These are phyloP conservation scores for Paramecium pentaurelia DNA, from an alignment of 73 alveolate species.

Conservation along the genomic window DNA sequence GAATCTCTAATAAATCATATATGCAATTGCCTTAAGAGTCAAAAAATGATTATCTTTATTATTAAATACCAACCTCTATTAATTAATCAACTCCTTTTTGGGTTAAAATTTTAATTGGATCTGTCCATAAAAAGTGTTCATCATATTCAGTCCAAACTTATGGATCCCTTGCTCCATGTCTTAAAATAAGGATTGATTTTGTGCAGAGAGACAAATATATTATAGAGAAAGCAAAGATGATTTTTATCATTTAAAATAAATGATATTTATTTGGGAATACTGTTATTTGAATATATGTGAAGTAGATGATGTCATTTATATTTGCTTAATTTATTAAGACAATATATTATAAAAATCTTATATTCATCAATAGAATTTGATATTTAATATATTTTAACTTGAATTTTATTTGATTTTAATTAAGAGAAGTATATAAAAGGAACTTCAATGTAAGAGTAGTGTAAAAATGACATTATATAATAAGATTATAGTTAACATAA, in stretches of 20 bases:
- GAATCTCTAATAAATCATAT: background rate
- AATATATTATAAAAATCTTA: background rate
- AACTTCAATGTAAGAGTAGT: constrained; percentile 92
- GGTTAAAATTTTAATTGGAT: background rate
- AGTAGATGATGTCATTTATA: background rate
- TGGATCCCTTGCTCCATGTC: constrained; percentile 33
- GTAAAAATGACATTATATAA: constrained; percentile 81
- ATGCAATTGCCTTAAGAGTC: background rate
- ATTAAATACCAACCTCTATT: background rate
- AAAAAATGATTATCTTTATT: background rate
- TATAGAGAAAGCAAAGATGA: background rate
- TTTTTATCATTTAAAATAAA: background rate
- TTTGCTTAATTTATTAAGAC: background rate
- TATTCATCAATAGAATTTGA: background rate
- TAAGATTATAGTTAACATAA: constrained; percentile 72
- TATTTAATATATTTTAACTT: too few species aligned
- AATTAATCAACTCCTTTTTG: background rate
- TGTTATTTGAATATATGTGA: background rate
- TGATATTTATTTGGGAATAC: background rate
- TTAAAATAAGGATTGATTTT: background rate
- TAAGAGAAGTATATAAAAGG: background rate
- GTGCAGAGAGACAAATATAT: background rate
- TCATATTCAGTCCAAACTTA: background rate
- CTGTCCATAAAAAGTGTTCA: background rate
- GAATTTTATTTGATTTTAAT: too few species aligned